These are phyloP conservation scores for Calycina herbarum DNA, from an alignment of 2,329 filamentous ascomycete genomes.

Conservation along the genomic window DNA sequence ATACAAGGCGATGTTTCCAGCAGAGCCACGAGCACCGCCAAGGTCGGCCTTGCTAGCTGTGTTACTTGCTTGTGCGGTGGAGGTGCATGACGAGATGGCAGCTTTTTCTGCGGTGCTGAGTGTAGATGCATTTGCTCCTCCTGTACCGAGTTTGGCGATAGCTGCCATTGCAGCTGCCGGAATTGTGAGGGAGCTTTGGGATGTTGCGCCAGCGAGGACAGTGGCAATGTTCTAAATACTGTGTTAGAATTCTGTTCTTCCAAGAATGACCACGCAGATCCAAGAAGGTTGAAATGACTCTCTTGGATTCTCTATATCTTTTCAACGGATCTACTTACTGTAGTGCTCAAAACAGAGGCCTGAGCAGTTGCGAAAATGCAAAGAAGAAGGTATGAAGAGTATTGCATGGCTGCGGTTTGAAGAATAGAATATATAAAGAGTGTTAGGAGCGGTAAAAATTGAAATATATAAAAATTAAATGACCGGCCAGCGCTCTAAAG, in stretches of 20 bases:
- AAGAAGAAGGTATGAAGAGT: conserved; percentile 16
- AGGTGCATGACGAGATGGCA: conserved; percentile 23
- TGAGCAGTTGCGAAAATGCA: conserved; percentile 18
- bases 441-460: background rate
- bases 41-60: conserved; percentile 25
- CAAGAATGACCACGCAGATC: too few species aligned
- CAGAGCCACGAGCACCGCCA: conserved; percentile 21
- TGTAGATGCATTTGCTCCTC: conserved; percentile 21
- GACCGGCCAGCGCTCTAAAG: conserved; percentile 23
- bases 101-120: conserved; percentile 24
- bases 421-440: conserved; percentile 9
- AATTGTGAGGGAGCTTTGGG: conserved; percentile 24
- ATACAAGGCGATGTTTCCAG: conserved; percentile 29
- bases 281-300: too few species aligned
- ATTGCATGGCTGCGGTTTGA: conserved; percentile 18
- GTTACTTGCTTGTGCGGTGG: conserved; percentile 24
- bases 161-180: conserved; percentile 28
- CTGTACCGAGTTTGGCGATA: conserved; percentile 28
- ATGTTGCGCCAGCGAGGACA: conserved; percentile 24
- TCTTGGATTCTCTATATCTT: too few species aligned
- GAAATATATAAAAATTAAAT: conserved; percentile 9
- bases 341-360: conserved; percentile 22
- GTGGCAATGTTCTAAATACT: conserved; percentile 23
- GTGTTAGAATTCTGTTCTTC: conserved; percentile 3
- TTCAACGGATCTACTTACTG: background rate